These are phyloP conservation scores for Saturnispora halmiae DNA, from an alignment of 805 yeast genomes.

Conservation along the genomic window DNA sequence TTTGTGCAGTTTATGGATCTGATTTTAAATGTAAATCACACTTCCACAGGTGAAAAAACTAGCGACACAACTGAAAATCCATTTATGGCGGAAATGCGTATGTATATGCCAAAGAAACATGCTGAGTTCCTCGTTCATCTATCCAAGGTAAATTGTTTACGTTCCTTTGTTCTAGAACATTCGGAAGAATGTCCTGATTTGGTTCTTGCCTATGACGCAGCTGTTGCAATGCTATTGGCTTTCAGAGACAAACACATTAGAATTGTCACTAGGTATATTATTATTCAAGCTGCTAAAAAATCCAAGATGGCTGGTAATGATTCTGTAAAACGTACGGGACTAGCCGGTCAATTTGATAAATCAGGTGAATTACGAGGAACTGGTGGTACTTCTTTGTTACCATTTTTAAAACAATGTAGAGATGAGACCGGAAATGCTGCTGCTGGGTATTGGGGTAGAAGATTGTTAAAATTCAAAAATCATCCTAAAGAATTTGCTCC, in stretches of 20 bases:
- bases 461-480: constrained; percentile 50
- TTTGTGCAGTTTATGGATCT: constrained; percentile 81
- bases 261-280: constrained; percentile 79
- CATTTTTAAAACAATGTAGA: constrained; percentile 89
- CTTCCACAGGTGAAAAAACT: constrained; percentile 49
- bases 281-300: constrained; percentile 63
- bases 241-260: constrained; percentile 92
- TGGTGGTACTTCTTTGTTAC: constrained; percentile 87
- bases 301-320: constrained; percentile 43
- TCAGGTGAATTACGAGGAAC: constrained; percentile 67
- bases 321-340: constrained; percentile 44
- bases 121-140: constrained; percentile 61
- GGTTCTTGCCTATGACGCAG: constrained; percentile 72
- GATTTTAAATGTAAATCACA: constrained; percentile 65
- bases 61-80: constrained; percentile 24
- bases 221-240: constrained; percentile 77
- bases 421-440: constrained; percentile 94
- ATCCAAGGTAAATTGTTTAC: constrained; percentile 46
- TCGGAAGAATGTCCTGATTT: constrained; percentile 43
- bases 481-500: constrained; percentile 5
- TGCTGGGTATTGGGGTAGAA: constrained; percentile 85
- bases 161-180: constrained; percentile 48
- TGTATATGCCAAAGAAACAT: constrained; percentile 86
- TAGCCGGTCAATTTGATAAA: constrained; percentile 34
- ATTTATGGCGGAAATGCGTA: constrained; percentile 76